Evolutionary conservation across 2,329 filamentous ascomycete species (phyloP).

Genomic region (Pyrenophora seminiperda): DNA sequence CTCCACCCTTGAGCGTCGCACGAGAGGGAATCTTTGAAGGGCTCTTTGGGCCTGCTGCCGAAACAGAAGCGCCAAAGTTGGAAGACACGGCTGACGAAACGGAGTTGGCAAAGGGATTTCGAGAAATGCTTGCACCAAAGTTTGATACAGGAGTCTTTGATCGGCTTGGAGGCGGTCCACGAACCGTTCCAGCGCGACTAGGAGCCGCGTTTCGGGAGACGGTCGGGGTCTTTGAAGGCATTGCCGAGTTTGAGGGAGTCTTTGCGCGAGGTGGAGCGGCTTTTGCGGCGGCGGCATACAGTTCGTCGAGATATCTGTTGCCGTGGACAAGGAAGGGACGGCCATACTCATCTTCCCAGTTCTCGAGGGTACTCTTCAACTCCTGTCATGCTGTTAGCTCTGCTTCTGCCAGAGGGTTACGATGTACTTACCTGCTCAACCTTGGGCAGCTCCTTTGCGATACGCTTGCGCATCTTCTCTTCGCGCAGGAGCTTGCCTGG

Average conservation of each 20-base stretch:
- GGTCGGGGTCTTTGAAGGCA: constrained; percentile 36
- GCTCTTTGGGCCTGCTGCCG: constrained; percentile 51
- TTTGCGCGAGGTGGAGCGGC: constrained; percentile 71
- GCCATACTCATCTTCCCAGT: constrained; percentile 93
- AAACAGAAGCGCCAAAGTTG: constrained; percentile 39
- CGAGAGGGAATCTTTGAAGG: constrained; percentile 73
- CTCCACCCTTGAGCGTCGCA: constrained; percentile 66
- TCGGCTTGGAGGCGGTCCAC: constrained; percentile 49
- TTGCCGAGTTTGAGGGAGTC: constrained; percentile 65
- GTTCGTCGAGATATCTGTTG: constrained; percentile 83
- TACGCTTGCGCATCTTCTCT: constrained; percentile 98
- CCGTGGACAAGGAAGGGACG: constrained; percentile 92
- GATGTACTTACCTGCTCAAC: constrained; percentile 64
- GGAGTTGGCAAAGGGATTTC: constrained; percentile 47
- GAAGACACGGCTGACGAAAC: constrained; percentile 34
- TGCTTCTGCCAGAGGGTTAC: background rate
- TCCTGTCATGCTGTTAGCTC: constrained; percentile 47
- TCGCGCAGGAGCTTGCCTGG: constrained; percentile 91
- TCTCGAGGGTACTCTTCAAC: constrained; percentile 78
- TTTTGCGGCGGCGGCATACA: constrained; percentile 69
- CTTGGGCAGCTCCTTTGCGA: constrained; percentile 94
- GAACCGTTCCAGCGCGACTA: constrained; percentile 48
- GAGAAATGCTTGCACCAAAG: constrained; percentile 43
- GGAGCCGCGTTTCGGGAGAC: constrained; percentile 37
- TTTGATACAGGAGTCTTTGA: constrained; percentile 52